phyloP scores from a whole-genome alignment of 108 stramenopile species.

The Aurantiochytrium sp. region DNA sequence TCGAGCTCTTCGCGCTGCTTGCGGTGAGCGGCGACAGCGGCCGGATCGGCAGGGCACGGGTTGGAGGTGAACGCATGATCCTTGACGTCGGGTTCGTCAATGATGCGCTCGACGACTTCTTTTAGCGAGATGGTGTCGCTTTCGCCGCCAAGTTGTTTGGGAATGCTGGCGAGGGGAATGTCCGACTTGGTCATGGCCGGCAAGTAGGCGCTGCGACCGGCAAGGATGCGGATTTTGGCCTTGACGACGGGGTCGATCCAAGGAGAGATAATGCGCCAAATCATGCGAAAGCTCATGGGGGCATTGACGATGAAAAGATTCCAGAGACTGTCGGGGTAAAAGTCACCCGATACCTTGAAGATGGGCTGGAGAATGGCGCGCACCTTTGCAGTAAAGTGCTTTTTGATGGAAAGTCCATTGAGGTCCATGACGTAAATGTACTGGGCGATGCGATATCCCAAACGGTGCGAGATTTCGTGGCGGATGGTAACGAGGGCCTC shows the following conservation, averaged over 20 bases:
- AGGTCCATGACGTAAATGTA: slow-evolving; percentile 11
- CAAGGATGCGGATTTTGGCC: slow-evolving; percentile 34
- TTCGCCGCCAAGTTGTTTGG: background rate
- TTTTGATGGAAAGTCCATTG: background rate
- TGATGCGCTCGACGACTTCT: background rate
- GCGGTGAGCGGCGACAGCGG: background rate
- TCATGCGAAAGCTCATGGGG: slow-evolving; percentile 25
- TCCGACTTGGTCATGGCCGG: background rate
- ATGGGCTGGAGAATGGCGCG: background rate
- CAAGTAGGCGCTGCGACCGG: background rate
- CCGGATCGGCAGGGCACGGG: background rate
- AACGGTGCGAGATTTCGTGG: background rate
- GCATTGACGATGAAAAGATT: slow-evolving; percentile 41
- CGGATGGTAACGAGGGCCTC: background rate
- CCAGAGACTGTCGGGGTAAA: slow-evolving; percentile 29
- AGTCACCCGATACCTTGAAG: background rate
- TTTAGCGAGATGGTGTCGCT: background rate
- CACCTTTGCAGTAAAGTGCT: slow-evolving; percentile 19
- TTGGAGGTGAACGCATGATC: background rate
- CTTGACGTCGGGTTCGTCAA: background rate
- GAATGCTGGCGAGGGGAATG: background rate
- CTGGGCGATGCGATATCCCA: background rate
- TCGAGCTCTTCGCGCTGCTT: background rate
- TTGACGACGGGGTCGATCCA: slow-evolving; percentile 30
- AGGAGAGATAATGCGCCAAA: slow-evolving; percentile 35